Percentiles rank a stretch among this genome's conserved stretches.
phyloP scores from a whole-genome alignment of 2,329 filamentous ascomycete species.

The Fusarium caatingaense region DNA sequence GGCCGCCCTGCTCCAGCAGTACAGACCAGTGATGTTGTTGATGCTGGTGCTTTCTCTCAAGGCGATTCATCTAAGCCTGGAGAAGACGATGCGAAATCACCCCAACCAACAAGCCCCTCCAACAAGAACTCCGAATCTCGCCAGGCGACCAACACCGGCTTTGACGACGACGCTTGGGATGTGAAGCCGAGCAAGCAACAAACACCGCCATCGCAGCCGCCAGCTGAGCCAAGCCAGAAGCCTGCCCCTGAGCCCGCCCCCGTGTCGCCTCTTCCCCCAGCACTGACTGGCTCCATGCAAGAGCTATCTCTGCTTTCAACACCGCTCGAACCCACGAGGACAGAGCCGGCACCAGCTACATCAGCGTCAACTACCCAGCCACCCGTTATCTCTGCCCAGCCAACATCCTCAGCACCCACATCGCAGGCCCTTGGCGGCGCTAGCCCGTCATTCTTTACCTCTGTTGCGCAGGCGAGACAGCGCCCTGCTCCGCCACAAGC shows the following conservation, averaged over 20 bases:
- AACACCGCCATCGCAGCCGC: slow-evolving; percentile 25
- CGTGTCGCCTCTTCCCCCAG: slow-evolving; percentile 51
- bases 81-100: slow-evolving; percentile 39
- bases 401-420: slow-evolving; percentile 50
- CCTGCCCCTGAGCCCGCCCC: slow-evolving; percentile 42
- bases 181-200: slow-evolving; percentile 82
- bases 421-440: slow-evolving; percentile 64
- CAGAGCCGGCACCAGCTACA: slow-evolving; percentile 48
- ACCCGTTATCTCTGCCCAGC: slow-evolving; percentile 35
- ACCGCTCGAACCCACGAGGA: slow-evolving; percentile 64
- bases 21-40: slow-evolving; percentile 85
- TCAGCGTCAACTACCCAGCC: background rate
- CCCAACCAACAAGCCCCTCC: slow-evolving; percentile 42
- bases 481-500: slow-evolving; percentile 46
- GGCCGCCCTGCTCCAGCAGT: slow-evolving; percentile 88
- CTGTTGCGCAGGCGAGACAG: slow-evolving; percentile 59
- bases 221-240: slow-evolving; percentile 31
- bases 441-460: slow-evolving; percentile 68
- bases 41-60: slow-evolving; percentile 85
- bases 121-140: slow-evolving; percentile 48
- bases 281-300: slow-evolving; percentile 75
- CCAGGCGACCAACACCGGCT: slow-evolving; percentile 64
- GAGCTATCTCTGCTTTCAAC: slow-evolving; percentile 66
- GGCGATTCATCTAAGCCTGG: slow-evolving; percentile 53
- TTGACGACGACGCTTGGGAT: slow-evolving; percentile 98